phyloP scores from a whole-genome alignment of 306 rosid species.

The Oemleria cerasiformis region DNA sequence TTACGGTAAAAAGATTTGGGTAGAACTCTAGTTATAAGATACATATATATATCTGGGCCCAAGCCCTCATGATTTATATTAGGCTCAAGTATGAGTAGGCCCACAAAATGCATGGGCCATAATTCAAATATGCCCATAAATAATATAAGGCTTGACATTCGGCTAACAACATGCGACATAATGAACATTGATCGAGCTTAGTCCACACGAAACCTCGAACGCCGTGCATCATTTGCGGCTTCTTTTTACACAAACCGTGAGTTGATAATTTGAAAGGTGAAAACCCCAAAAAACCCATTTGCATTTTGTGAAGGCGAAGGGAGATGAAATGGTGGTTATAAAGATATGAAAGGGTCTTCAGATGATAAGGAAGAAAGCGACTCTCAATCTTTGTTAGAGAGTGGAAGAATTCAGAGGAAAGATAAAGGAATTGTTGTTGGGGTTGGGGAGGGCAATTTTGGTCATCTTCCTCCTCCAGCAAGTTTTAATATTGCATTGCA shows the following conservation, averaged over 20 bases:
- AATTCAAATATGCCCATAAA: not conserved
- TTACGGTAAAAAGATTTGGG: no score
- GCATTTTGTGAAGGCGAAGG: not conserved
- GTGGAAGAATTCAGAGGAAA: constrained; percentile 1
- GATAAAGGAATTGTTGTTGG: not conserved
- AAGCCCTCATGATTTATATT: not conserved
- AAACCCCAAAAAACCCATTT: not conserved
- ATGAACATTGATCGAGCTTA: not conserved
- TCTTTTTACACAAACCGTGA: not conserved
- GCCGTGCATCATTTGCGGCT: not conserved
- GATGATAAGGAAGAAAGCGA: not conserved
- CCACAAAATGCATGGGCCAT: not conserved
- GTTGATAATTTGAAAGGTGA: not conserved
- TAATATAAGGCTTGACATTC: not conserved
- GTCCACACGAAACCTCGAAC: not conserved
- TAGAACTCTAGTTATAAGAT: no score
- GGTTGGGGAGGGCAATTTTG: not conserved
- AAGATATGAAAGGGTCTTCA: not conserved
- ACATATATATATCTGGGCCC: not conserved
- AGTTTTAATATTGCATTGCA: constrained; percentile 1
- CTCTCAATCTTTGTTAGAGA: constrained; percentile 8
- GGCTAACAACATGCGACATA: not conserved
- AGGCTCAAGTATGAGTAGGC: not conserved
- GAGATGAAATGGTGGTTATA: not conserved
- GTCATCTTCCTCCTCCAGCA: not conserved